Evolutionary conservation across 208 protist species (phyloP).

Genomic region (Leishmania turanica): DNA sequence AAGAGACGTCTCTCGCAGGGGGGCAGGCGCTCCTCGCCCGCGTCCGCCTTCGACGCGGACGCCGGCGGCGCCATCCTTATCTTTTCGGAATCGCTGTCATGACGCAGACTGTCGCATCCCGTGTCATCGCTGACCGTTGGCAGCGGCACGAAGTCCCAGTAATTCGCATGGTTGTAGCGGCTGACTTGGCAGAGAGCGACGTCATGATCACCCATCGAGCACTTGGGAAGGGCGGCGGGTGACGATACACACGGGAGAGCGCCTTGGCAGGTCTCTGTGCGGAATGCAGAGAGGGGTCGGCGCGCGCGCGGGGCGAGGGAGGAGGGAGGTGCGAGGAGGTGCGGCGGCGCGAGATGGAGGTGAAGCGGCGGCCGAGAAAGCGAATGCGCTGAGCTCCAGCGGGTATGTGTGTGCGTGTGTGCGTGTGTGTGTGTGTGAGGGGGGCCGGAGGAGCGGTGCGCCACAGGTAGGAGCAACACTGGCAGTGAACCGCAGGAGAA

Average conservation of each 20-base stretch:
- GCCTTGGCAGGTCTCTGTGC: background rate
- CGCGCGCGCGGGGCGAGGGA: too few species aligned
- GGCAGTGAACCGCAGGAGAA: too few species aligned
- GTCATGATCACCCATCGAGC: slow-evolving; percentile 40
- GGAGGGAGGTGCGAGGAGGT: background rate
- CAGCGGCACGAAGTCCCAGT: slow-evolving; percentile 16
- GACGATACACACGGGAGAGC: slow-evolving; percentile 8
- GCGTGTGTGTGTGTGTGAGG: background rate
- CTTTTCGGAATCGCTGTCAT: slow-evolving; percentile 8
- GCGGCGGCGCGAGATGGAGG: background rate
- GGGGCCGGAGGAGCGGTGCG: too few species aligned
- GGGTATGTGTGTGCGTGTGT: background rate
- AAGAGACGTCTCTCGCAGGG: slow-evolving; percentile 18
- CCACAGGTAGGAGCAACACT: background rate
- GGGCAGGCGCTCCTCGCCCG: slow-evolving; percentile 13
- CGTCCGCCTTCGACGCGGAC: background rate
- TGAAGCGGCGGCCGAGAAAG: background rate
- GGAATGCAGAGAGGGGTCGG: background rate
- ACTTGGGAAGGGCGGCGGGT: background rate
- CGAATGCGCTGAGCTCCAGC: background rate
- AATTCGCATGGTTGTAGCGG: slow-evolving; percentile 38
- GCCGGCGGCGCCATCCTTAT: slow-evolving; percentile 7
- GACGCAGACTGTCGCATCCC: background rate
- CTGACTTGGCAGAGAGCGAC: slow-evolving; percentile 41
- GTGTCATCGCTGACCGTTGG: slow-evolving; percentile 17